phyloP scores from a whole-genome alignment of 179 eudicot genomes.

The Patellifolia procumbens region DNA sequence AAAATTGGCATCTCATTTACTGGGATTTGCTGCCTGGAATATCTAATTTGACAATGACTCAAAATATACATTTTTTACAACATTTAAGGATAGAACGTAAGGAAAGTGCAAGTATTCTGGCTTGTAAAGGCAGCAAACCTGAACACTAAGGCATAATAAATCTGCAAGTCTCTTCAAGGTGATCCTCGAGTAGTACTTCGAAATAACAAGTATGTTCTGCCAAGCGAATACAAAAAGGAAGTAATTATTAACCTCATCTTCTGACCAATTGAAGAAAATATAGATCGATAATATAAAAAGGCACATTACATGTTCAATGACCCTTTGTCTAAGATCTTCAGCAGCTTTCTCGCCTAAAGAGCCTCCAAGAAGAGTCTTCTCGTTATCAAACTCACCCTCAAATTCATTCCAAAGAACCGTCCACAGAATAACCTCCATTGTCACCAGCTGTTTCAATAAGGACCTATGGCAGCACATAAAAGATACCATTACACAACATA shows the following conservation, averaged over 20 bases:
- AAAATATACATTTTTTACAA: background rate
- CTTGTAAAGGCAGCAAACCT: conserved; percentile 47
- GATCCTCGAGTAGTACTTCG: conserved; percentile 85
- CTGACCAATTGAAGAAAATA: background rate
- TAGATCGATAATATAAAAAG: conserved; percentile 9
- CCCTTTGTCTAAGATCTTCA: conserved; percentile 85
- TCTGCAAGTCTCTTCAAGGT: conserved; percentile 86
- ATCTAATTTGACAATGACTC: background rate
- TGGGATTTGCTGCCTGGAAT: background rate
- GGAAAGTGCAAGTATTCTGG: background rate
- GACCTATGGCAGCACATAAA: conserved; percentile 40
- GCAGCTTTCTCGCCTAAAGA: conserved; percentile 87
- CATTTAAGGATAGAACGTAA: background rate
- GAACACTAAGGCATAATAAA: conserved; percentile 67
- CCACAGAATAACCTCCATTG: conserved; percentile 98
- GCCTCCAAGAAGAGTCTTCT: conserved; percentile 84
- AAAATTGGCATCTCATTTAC: background rate
- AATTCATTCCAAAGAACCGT: conserved; percentile 79
- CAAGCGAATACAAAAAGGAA: conserved; percentile 17
- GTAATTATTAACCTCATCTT: background rate
- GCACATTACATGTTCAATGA: conserved; percentile 93
- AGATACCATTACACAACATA: conserved; percentile 16
- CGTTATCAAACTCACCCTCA: conserved; percentile 81
- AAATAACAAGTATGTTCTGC: conserved; percentile 93
- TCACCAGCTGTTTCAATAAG: conserved; percentile 79